phyloP scores from a whole-genome alignment of 768 basidiomycete species.

The Psilocybe tampanensis region DNA sequence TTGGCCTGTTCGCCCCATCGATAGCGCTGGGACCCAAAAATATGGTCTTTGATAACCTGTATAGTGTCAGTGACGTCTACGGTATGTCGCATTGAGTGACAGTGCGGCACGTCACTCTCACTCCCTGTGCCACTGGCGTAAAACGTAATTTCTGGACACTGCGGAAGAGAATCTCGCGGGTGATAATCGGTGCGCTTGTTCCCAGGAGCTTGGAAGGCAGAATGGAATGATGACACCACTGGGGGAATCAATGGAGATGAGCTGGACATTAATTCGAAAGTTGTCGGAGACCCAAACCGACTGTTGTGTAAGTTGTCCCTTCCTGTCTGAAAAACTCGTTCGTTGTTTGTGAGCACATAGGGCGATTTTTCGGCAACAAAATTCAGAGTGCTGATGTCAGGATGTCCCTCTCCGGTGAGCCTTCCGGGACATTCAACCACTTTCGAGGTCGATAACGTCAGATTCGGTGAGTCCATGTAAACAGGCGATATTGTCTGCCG shows the following conservation, averaged over 20 bases:
- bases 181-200: slow-evolving; percentile 69
- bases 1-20: slow-evolving; percentile 73
- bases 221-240: slow-evolving; percentile 71
- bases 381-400: slow-evolving; percentile 24
- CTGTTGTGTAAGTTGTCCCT: slow-evolving; percentile 40
- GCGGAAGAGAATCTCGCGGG: slow-evolving; percentile 55
- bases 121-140: slow-evolving; percentile 75
- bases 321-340: slow-evolving; percentile 24
- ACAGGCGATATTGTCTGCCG: slow-evolving; percentile 55
- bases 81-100: slow-evolving; percentile 49
- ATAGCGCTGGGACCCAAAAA: slow-evolving; percentile 83
- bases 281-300: slow-evolving; percentile 74
- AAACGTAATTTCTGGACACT: slow-evolving; percentile 64
- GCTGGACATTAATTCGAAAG: slow-evolving; percentile 57
- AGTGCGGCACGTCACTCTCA: slow-evolving; percentile 53
- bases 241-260: slow-evolving; percentile 63
- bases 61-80: slow-evolving; percentile 70
- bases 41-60: slow-evolving; percentile 89
- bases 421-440: slow-evolving; percentile 27
- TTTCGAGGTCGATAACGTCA: slow-evolving; percentile 39
- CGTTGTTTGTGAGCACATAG: slow-evolving; percentile 26
- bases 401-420: slow-evolving; percentile 28
- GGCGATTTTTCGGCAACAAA: slow-evolving; percentile 25
- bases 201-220: slow-evolving; percentile 56
- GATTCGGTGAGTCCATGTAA: slow-evolving; percentile 59